A percentile compares a stretch with the other conserved stretches of the same genome.
phyloP scores from a whole-genome alignment of 1,284 basidiomycete species.

The Violaceomyces palustris region DNA sequence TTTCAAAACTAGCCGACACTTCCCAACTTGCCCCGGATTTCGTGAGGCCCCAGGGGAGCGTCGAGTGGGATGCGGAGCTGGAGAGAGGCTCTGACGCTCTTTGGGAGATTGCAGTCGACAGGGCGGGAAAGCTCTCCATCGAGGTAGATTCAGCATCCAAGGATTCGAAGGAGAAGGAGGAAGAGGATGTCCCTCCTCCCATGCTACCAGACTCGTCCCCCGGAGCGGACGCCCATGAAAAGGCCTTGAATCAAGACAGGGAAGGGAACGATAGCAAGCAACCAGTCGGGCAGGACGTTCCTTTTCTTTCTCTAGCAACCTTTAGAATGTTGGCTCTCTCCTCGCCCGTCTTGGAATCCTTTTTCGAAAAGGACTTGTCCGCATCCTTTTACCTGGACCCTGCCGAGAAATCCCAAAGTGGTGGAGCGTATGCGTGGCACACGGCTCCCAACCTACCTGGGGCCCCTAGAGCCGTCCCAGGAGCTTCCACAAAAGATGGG shows the following conservation, averaged over 20 bases:
- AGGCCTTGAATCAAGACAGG: no score
- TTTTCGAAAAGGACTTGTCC: slow-evolving; percentile 48
- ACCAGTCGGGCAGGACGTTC: slow-evolving; percentile 34
- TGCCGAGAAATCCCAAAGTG: slow-evolving; percentile 41
- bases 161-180: no score
- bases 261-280: neutral
- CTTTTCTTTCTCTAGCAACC: slow-evolving; percentile 45
- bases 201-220: no score
- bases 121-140: slow-evolving; percentile 29
- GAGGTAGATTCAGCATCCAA: no score
- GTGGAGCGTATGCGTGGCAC: slow-evolving; percentile 48
- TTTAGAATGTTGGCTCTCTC: slow-evolving; percentile 49
- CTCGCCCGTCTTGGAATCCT: slow-evolving; percentile 44
- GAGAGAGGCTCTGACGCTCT: slow-evolving; percentile 41
- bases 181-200: no score
- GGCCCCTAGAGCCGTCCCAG: slow-evolving; percentile 28
- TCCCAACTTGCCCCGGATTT: slow-evolving; percentile 15
- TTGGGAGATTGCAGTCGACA: slow-evolving; percentile 46
- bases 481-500: slow-evolving; percentile 21
- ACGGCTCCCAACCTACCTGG: slow-evolving; percentile 37
- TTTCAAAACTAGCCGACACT: slow-evolving; percentile 9
- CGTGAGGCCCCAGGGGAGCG: slow-evolving; percentile 6
- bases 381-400: slow-evolving; percentile 43
- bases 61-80: slow-evolving; percentile 41
- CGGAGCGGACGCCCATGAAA: no score